Evolutionary conservation across 2,329 filamentous ascomycete genomes (phyloP).

Genomic region (Lachnellula suecica): DNA sequence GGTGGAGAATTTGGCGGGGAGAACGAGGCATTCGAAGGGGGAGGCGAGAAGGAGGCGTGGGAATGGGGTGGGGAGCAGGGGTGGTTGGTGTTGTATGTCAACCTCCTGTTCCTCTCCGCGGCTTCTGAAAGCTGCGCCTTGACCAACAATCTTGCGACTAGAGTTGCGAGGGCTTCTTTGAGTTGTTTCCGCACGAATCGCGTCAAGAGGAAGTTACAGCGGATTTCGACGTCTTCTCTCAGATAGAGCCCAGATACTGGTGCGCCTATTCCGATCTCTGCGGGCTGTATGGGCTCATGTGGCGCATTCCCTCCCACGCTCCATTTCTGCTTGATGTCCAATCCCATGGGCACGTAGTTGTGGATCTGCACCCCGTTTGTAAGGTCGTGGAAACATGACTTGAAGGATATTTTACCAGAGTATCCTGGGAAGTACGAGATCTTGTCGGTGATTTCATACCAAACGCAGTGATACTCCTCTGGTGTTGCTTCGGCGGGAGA

Average conservation of each 20-base stretch:
- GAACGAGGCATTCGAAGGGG: background rate
- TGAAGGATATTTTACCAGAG: conserved; percentile 71
- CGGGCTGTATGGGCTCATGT: conserved; percentile 63
- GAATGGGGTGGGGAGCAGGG: background rate
- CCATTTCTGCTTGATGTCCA: conserved; percentile 79
- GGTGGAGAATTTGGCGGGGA: background rate
- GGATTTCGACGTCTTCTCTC: conserved; percentile 78
- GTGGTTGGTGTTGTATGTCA: conserved; percentile 10
- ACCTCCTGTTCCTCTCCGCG: conserved; percentile 20
- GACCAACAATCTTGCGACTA: conserved; percentile 62
- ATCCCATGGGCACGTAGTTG: conserved; percentile 76
- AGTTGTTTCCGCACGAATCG: conserved; percentile 79
- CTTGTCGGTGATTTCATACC: conserved; percentile 78
- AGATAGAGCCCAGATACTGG: conserved; percentile 73
- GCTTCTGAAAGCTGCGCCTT: conserved; percentile 42
- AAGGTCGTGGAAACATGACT: conserved; percentile 75
- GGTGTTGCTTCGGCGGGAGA: conserved; percentile 65
- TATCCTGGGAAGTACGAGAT: conserved; percentile 70
- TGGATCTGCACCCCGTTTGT: conserved; percentile 75
- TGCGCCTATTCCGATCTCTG: conserved; percentile 64
- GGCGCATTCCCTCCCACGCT: conserved; percentile 68
- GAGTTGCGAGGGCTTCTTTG: conserved; percentile 68
- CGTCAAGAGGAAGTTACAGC: conserved; percentile 73
- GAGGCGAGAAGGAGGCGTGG: background rate
- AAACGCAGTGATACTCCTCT: conserved; percentile 70